A percentile compares a stretch with the other conserved stretches of the same genome.
Conservation (phyloP, 2,329 filamentous ascomycete genomes). For the Aaosphaeria arxii region DNA sequence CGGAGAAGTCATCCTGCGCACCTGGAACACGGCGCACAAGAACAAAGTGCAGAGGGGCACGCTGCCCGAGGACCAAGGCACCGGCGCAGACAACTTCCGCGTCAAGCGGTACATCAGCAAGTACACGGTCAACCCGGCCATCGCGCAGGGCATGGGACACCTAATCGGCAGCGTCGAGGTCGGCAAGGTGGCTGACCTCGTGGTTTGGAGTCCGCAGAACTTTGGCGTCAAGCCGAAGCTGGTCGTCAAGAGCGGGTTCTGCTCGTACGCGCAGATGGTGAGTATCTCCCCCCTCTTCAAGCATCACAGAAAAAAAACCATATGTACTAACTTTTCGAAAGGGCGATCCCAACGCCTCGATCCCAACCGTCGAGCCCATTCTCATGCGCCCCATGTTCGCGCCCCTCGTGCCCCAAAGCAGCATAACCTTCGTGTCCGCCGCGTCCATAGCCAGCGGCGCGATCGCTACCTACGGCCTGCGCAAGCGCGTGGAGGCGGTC, state of each 20-base stretch:
- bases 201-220: slow-evolving; percentile 79
- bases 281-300: slow-evolving; percentile 14
- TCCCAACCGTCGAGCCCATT: slow-evolving; percentile 83
- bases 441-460: slow-evolving; percentile 65
- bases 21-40: slow-evolving; percentile 97
- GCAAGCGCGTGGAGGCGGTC: slow-evolving; percentile 78
- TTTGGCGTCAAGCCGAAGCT: slow-evolving; percentile 84
- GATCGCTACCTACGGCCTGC: slow-evolving; percentile 69
- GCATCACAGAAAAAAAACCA: not conserved
- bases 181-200: slow-evolving; percentile 85
- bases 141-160: slow-evolving; percentile 87
- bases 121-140: slow-evolving; percentile 91
- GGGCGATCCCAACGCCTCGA: slow-evolving; percentile 55
- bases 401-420: slow-evolving; percentile 66
- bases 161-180: slow-evolving; percentile 83
- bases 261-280: slow-evolving; percentile 81
- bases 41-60: slow-evolving; percentile 83
- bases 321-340: slow-evolving; percentile 9
- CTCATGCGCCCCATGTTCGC: slow-evolving; percentile 86
- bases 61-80: slow-evolving; percentile 73
- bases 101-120: slow-evolving; percentile 93
- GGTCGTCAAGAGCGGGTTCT: slow-evolving; percentile 85
- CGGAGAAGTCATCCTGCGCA: slow-evolving; percentile 87
- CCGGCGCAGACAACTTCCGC: slow-evolving; percentile 82
- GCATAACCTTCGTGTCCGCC: slow-evolving; percentile 79